Evolutionary conservation across 495 filamentous ascomycete genomes (phyloP).

Genomic region (Hypoxylon cercidicola): DNA sequence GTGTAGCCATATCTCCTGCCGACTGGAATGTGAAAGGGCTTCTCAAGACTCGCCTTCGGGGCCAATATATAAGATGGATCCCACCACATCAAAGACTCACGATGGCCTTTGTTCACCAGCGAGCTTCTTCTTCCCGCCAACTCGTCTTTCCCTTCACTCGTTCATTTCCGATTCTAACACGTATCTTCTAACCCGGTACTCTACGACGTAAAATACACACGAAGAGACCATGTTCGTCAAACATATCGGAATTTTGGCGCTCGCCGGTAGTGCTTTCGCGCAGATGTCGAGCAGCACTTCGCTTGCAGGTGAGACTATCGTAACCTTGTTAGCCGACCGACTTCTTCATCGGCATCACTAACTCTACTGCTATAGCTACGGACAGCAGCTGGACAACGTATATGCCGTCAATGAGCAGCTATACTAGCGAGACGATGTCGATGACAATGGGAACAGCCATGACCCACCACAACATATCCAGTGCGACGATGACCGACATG

Average conservation of each 20-base stretch:
- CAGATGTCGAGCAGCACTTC: conserved; percentile 26
- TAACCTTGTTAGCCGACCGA: not conserved
- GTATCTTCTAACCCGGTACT: not conserved
- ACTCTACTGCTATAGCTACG: conserved; percentile 1
- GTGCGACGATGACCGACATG: conserved; percentile 6
- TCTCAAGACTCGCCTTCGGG: conserved; percentile 8
- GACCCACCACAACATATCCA: conserved; percentile 1
- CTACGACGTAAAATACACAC: not conserved
- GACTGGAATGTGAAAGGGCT: conserved; percentile 23
- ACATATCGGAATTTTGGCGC: conserved; percentile 22
- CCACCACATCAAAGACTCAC: conserved; percentile 32
- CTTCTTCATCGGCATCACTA: conserved; percentile 5
- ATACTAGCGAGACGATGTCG: conserved; percentile 14
- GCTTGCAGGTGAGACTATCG: conserved; percentile 2
- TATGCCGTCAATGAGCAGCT: not conserved
- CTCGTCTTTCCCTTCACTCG: not conserved
- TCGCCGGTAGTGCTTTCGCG: conserved; percentile 33
- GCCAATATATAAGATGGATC: conserved; percentile 13
- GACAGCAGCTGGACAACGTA: conserved; percentile 9
- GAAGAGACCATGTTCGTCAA: conserved; percentile 31
- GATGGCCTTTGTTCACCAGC: conserved; percentile 20
- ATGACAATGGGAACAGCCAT: conserved; percentile 12
- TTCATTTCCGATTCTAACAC: not conserved
- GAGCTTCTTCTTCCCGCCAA: conserved; percentile 9
- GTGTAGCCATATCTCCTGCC: conserved; percentile 6